phyloP scores from a whole-genome alignment of 2,329 filamentous ascomycete species.

The Furcasterigmium sp. region DNA sequence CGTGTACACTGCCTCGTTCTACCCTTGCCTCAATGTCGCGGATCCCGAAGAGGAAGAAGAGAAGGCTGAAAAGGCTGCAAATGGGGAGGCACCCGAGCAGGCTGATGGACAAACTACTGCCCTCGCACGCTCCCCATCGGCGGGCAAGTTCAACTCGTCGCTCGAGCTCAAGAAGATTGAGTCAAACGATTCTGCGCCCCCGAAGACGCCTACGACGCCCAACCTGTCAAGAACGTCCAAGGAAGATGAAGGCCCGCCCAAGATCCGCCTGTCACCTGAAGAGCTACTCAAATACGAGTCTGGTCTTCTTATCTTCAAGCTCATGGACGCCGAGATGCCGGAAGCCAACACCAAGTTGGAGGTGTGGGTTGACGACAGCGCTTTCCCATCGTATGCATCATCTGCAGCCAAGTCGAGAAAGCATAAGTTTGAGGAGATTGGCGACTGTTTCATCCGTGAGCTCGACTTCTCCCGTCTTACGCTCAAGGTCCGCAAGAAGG shows the following conservation, averaged over 20 bases:
- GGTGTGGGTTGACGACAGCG: constrained; percentile 89
- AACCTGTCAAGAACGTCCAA: constrained; percentile 44
- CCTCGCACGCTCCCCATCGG: constrained; percentile 20
- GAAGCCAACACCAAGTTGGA: constrained; percentile 74
- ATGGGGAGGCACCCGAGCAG: constrained; percentile 15
- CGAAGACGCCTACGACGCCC: constrained; percentile 37
- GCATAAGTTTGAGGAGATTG: constrained; percentile 82
- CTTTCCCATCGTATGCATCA: constrained; percentile 83
- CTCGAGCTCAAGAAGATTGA: constrained; percentile 22
- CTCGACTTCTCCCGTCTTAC: constrained; percentile 95
- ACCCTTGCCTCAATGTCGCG: constrained; percentile 78
- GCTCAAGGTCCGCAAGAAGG: constrained; percentile 76
- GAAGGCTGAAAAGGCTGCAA: constrained; percentile 43
- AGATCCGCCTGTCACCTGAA: constrained; percentile 71
- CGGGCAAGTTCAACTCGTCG: constrained; percentile 38
- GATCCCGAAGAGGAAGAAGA: constrained; percentile 84
- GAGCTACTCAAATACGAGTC: constrained; percentile 84
- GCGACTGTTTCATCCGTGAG: constrained; percentile 93
- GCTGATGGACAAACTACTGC: constrained; percentile 10
- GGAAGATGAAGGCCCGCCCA: constrained; percentile 57
- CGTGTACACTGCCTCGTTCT: constrained; percentile 83
- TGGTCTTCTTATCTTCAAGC: constrained; percentile 88
- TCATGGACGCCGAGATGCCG: constrained; percentile 83
- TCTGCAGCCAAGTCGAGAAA: constrained; percentile 65
- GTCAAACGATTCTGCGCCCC: constrained; percentile 19